These are phyloP conservation scores for Schwanniomyces yamadae DNA, from an alignment of 805 yeast species.

Conservation along the genomic window DNA sequence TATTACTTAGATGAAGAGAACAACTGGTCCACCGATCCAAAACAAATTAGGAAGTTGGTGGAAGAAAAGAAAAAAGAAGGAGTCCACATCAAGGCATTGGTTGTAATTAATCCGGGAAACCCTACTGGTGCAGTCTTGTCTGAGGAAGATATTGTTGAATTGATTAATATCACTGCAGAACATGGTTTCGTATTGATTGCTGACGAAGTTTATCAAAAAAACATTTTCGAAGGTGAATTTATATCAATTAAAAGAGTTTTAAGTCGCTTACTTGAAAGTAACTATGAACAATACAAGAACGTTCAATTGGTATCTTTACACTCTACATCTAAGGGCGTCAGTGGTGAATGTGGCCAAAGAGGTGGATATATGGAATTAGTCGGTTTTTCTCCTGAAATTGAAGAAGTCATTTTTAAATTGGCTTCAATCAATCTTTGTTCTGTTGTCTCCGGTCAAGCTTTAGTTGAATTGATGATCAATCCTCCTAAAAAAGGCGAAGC, in stretches of 20 bases:
- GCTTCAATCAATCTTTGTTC: conserved; percentile 93
- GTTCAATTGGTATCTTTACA: conserved; percentile 92
- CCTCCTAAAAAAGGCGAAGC: conserved; percentile 83
- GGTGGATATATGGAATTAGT: conserved; percentile 97
- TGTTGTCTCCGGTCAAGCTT: conserved; percentile 91
- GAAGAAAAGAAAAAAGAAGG: conserved; percentile 49
- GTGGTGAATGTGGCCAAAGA: conserved; percentile 99
- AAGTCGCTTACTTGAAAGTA: conserved; percentile 53
- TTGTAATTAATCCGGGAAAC: conserved; percentile 96
- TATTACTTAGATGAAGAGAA: conserved; percentile 79
- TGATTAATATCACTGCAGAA: conserved; percentile 79
- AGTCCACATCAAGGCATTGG: conserved; percentile 71
- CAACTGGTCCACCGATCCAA: conserved; percentile 81
- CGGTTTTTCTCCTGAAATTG: conserved; percentile 72
- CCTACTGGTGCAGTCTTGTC: conserved; percentile 91
- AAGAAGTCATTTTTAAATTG: conserved; percentile 72
- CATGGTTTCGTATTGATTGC: conserved; percentile 86
- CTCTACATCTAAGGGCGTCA: conserved; percentile 96
- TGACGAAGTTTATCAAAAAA: conserved; percentile 97
- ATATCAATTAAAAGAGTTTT: conserved; percentile 81
- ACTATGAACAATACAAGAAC: conserved; percentile 56
- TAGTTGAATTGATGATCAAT: conserved; percentile 88
- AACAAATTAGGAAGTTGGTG: conserved; percentile 57
- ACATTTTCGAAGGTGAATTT: conserved; percentile 79
- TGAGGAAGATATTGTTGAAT: conserved; percentile 62